phyloP scores from a whole-genome alignment of 768 basidiomycete genomes.

The Termitomyces sp. region DNA sequence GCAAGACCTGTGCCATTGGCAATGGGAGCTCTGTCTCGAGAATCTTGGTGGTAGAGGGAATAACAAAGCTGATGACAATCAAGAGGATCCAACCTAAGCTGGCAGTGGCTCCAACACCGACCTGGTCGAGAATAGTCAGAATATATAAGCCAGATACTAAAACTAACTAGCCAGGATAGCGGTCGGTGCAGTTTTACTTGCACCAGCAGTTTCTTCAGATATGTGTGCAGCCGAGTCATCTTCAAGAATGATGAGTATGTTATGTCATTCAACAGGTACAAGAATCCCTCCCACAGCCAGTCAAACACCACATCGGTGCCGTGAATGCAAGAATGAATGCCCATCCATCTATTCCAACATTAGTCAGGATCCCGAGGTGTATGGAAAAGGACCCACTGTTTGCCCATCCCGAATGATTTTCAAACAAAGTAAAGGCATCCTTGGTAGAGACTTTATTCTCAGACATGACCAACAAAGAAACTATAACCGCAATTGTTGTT shows the following conservation, averaged over 20 bases:
- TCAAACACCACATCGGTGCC: conserved; percentile 78
- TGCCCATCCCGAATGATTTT: conserved; percentile 4
- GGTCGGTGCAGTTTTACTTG: conserved; percentile 61
- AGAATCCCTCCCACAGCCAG: conserved; percentile 54
- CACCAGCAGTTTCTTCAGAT: conserved; percentile 68
- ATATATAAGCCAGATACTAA: neutral
- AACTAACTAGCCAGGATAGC: conserved; percentile 43
- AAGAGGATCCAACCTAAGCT: neutral
- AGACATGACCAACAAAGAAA: neutral
- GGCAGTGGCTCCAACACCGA: conserved; percentile 1
- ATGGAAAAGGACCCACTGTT: neutral
- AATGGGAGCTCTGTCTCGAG: conserved; percentile 52
- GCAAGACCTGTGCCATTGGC: conserved; percentile 72
- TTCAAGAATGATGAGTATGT: conserved; percentile 24
- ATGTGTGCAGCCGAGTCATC: conserved; percentile 79
- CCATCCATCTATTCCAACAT: conserved; percentile 55
- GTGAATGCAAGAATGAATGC: conserved; percentile 73
- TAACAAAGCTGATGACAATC: conserved; percentile 3
- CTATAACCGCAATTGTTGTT: neutral
- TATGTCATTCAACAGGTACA: neutral
- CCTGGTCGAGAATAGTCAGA: neutral
- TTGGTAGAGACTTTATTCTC: neutral
- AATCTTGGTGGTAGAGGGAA: conserved; percentile 36
- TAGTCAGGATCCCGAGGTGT: neutral
- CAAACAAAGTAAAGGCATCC: conserved; percentile 3